Evolutionary conservation across 495 filamentous ascomycete species (phyloP), one percentile per base, ranked within the genome.

Genomic region (Echria macrotheca): DNA sequence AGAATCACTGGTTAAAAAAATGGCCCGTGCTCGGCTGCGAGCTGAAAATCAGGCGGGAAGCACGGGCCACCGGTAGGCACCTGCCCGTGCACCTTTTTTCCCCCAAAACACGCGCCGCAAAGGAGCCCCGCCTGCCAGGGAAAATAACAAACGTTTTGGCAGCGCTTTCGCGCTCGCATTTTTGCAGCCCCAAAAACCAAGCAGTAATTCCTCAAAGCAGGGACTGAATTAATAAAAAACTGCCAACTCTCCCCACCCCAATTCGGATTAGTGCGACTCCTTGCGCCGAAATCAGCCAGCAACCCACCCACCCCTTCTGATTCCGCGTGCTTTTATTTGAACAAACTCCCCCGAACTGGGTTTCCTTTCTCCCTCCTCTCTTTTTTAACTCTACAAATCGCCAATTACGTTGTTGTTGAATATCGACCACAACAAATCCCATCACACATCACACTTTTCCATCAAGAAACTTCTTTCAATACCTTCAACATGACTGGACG

Each of bases 401-500:
- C 44, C 40, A 49, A 41, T 50, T 57, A 24, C 24, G 42, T 53
- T n/a, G n/a, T n/a, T n/a, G n/a, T n/a, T n/a, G 47, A 37, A 47
- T 50, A 46, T 43, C 28, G 5, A 29, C 37, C 43, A 51, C 57
- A 52, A 54, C 58, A 56, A 48, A 37, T 56, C 58, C 33, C 60
- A 67, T 69, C 64, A 40, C 12, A 51, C 22, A 31, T 49, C 55
- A 64, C 58, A 59, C 50, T 41, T 46, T 52, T 53, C 62, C 51
- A 66, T 56, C 50, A 35, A 29, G n/a, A n/a, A n/a, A n/a, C n/a
- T n/a, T n/a, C n/a, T n/a, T 41, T 52, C 56, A 52, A 47, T 46
- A 67, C 64, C 48, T 68, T 60, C 79, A 88, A 69, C 55, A 95
- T 95, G 89, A 91, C 89, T 88, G 89, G 89, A 87, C 89, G 89